Base-by-base conservation (phyloP, 2,329 filamentous ascomycete genomes). In the Calonectria naviculata region DNA sequence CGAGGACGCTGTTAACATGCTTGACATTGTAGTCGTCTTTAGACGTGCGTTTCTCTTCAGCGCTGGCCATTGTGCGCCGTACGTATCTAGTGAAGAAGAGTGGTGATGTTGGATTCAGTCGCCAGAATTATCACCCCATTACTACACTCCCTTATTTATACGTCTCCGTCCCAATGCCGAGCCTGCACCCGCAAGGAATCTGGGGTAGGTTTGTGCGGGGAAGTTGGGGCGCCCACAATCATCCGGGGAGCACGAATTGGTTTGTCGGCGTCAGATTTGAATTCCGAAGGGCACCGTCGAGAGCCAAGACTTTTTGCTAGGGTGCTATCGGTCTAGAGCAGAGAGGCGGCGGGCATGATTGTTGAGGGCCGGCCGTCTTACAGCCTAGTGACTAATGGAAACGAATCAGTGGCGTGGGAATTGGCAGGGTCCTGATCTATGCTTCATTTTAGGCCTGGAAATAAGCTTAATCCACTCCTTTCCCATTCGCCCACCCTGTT, bases 1-100 rank as follows among this genome's bases (percentile, higher is more conserved):
- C 74, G 1, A 78, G 70, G 1, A 78, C 69, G 47, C 74, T 77
- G 8, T 77, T 75, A 8, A 78, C 68, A n/a, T 78, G 76, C 3
- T 72, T 67, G 31, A 76, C 73, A 29, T 75, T 68, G 26, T 73
- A 58, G 36, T 61, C 63, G 34, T 77, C 73, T 17, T 72, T 75
- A 34, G 65, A 67, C 65, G 54, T 34, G 65, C 54, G 65, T 15
- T 49, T 61, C 44, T 67, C 49, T 65, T 26, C 28, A 68, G 58
- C n/a, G 65, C 52, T 29, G 54, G 65, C 42, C 64, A 69, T 38
- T 38, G 67, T 17, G 67, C 58, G 6, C 24, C 29, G n/a, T 41
- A 49, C 34, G 52, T 68, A 21, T 52, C 56, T 75, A 34, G 41
- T 71, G 52, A 6, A 41, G 54, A 36, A 41, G 5, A 17, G 24